A percentile compares a stretch with the other conserved stretches of the same genome.
Conservation (phyloP, 176 grass and related monocot genomes). For the Eragrostis curvula region DNA sequence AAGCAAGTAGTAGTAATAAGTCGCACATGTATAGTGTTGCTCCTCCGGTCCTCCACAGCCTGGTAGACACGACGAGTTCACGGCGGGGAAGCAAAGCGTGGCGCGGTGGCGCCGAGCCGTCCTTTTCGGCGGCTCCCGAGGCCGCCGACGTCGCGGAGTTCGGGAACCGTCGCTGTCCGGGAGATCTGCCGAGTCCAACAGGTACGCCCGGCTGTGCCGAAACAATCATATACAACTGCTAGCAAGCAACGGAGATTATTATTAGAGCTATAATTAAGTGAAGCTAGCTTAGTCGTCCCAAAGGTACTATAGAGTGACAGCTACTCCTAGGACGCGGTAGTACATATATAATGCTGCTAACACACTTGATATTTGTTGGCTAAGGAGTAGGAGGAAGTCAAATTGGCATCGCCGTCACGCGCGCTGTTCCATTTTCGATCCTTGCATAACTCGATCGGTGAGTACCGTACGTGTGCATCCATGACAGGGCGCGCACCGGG, state of each 20-base stretch:
- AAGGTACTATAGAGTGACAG: neutral
- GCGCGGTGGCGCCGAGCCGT: slow-evolving; percentile 5
- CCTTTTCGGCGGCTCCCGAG: neutral
- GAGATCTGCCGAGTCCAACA: slow-evolving; percentile 22
- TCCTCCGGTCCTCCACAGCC: neutral
- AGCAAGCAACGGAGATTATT: neutral
- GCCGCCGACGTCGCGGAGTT: slow-evolving; percentile 27
- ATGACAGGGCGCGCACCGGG: neutral
- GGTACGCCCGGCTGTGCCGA: neutral
- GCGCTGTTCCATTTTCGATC: neutral
- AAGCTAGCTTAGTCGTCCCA: too few species aligned
- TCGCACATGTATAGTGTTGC: neutral
- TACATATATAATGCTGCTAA: neutral
- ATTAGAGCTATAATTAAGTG: too few species aligned
- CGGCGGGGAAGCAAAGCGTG: slow-evolving; percentile 23
- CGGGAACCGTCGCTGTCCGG: slow-evolving; percentile 35
- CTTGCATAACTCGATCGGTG: neutral
- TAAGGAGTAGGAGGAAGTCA: neutral
- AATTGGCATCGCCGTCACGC: neutral
- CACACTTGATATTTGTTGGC: neutral
- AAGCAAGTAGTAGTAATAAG: too few species aligned
- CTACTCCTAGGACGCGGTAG: neutral
- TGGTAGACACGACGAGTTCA: slow-evolving; percentile 18
- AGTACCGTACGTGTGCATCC: neutral
- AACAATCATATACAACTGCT: neutral